Evolutionary conservation across 2,329 filamentous ascomycete species (phyloP).

Genomic region (Aspergillus vadensis): DNA sequence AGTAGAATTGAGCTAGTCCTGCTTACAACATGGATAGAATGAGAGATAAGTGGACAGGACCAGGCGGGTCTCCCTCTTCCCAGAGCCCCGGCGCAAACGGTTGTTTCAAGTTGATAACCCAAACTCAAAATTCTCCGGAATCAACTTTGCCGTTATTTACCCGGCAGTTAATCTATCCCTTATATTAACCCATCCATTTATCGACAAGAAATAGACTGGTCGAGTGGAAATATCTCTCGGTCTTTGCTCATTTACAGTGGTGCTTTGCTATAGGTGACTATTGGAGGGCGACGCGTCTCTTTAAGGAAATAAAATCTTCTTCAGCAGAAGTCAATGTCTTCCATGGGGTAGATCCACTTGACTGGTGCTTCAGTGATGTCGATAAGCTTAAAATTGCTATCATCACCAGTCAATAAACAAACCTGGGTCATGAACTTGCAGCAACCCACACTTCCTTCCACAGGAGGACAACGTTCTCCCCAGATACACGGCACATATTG

Average conservation of each 20-base stretch:
- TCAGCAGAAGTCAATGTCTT: neutral
- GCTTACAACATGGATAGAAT: neutral
- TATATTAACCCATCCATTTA: neutral
- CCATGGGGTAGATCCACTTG: neutral
- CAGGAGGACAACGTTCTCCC: neutral
- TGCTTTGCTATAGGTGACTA: neutral
- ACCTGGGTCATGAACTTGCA: neutral
- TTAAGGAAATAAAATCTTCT: neutral
- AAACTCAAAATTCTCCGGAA: neutral
- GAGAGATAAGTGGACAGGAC: neutral
- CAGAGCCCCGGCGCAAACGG: neutral
- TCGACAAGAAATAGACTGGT: neutral
- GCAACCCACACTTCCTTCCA: neutral
- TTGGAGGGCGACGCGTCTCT: neutral
- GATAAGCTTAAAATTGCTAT: neutral
- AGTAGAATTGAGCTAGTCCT: neutral
- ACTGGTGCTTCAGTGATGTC: neutral
- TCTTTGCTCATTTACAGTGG: neutral
- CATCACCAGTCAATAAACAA: neutral
- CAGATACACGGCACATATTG: neutral
- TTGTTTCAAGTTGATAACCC: neutral
- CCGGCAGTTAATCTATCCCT: neutral
- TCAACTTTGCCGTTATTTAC: neutral
- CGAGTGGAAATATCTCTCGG: neutral
- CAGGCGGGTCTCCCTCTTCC: neutral